Percentiles rank a stretch among this genome's conserved stretches.
Conservation (phyloP, 768 basidiomycete species). For the Boletus subparvulus region DNA sequence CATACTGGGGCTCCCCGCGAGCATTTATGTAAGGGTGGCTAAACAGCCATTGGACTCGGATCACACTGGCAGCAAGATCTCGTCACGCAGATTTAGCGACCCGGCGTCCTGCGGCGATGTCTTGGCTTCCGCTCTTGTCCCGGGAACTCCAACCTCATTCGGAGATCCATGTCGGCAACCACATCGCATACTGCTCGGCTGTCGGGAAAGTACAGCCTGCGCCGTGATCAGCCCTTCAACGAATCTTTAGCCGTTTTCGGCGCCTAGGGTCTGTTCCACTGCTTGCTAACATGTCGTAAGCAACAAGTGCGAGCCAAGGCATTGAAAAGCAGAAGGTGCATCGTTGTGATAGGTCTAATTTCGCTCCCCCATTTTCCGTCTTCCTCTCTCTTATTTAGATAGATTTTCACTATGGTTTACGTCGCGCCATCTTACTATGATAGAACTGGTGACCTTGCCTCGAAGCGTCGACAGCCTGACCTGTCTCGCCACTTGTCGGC, state of each 20-base stretch:
- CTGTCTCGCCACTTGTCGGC: constrained; percentile 35
- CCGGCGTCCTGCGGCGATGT: not conserved
- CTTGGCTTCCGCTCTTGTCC: constrained; percentile 1
- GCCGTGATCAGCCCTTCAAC: not conserved
- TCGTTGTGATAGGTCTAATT: not conserved
- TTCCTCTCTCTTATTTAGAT: not conserved
- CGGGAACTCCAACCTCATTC: not conserved
- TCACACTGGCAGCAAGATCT: not conserved
- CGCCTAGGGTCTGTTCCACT: not conserved
- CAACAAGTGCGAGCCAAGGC: not conserved
- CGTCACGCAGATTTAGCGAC: constrained; percentile 1
- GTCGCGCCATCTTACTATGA: constrained; percentile 18
- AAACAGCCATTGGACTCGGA: not conserved
- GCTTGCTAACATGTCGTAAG: constrained; percentile 8
- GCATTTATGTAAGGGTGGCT: not conserved
- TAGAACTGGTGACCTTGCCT: constrained; percentile 6
- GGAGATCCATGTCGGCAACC: not conserved
- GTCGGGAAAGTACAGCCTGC: not conserved
- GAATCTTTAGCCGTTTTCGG: not conserved
- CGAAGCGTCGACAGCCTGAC: constrained; percentile 30
- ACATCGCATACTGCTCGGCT: not conserved
- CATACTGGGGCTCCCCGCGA: not conserved
- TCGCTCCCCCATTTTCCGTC: not conserved
- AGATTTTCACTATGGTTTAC: constrained; percentile 24
- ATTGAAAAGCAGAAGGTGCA: constrained; percentile 13